These are phyloP conservation scores for Solanum sejunctum DNA, from an alignment of 257 asterid species.

Conservation along the genomic window DNA sequence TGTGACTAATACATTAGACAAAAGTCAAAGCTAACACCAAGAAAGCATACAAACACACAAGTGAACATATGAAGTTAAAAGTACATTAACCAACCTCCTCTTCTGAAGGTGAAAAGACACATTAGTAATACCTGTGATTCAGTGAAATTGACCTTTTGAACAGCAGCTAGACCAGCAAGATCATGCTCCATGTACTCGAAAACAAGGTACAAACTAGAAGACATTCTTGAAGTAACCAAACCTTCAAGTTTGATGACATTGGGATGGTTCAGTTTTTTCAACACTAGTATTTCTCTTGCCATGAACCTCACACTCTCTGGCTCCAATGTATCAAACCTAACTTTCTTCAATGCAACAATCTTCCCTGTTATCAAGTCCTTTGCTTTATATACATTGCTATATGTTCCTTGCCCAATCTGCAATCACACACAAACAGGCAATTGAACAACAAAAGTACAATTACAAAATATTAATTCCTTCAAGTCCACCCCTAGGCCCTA, in stretches of 20 bases:
- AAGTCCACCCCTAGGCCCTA: neutral
- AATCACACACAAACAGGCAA: neutral
- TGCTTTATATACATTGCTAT: conserved; percentile 87
- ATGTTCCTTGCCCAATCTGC: conserved; percentile 94
- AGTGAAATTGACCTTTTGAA: conserved; percentile 50
- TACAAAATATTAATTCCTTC: neutral
- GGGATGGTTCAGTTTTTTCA: conserved; percentile 68
- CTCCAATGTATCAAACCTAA: conserved; percentile 65
- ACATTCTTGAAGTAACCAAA: conserved; percentile 79
- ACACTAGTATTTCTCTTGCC: conserved; percentile 76
- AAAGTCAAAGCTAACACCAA: neutral
- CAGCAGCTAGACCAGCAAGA: conserved; percentile 82
- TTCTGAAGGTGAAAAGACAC: neutral
- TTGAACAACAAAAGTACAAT: neutral
- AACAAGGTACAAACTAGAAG: conserved; percentile 76
- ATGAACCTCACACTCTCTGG: conserved; percentile 72
- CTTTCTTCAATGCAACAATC: conserved; percentile 87
- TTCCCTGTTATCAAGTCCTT: conserved; percentile 78
- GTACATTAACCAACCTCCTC: neutral
- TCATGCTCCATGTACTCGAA: conserved; percentile 96
- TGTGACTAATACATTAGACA: neutral
- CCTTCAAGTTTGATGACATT: conserved; percentile 91
- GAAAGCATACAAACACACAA: neutral
- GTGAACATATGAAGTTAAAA: neutral
- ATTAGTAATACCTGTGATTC: conserved; percentile 52